These are phyloP conservation scores for Blastomyces gilchristii DNA, from an alignment of 2,329 filamentous ascomycete species.

Conservation along the genomic window DNA sequence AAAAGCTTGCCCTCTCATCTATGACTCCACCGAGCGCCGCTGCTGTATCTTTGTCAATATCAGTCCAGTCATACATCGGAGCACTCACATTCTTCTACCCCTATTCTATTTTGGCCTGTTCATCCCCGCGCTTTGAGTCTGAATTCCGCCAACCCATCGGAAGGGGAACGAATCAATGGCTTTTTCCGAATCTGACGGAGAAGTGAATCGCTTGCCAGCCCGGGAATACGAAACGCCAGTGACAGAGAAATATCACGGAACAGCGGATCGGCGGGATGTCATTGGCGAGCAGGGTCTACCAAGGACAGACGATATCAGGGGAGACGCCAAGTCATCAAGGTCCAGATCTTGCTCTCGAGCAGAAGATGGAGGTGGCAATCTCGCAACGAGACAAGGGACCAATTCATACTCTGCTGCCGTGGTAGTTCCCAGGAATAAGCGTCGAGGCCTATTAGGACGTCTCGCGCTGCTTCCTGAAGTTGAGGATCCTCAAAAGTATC, in stretches of 20 bases:
- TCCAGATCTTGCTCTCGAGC: background rate
- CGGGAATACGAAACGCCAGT: background rate
- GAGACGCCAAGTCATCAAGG: background rate
- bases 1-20: background rate
- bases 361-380: background rate
- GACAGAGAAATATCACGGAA: background rate
- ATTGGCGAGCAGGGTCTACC: background rate
- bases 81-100: background rate
- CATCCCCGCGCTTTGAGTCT: background rate
- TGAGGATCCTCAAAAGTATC: constrained; percentile 63
- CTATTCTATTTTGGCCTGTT: background rate
- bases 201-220: background rate
- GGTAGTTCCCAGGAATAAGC: constrained; percentile 42
- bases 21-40: background rate
- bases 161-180: background rate
- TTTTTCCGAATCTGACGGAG: background rate
- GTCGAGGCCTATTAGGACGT: constrained; percentile 62
- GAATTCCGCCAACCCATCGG: background rate
- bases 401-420: constrained; percentile 23
- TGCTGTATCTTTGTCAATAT: background rate
- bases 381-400: background rate
- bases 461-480: constrained; percentile 70
- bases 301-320: background rate
- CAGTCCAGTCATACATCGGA: background rate
- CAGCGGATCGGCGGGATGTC: background rate